Percentiles rank a stretch among this genome's conserved stretches.
These are phyloP conservation scores for Neurospora sp. DNA, from an alignment of 495 filamentous ascomycete genomes.

Conservation along the genomic window DNA sequence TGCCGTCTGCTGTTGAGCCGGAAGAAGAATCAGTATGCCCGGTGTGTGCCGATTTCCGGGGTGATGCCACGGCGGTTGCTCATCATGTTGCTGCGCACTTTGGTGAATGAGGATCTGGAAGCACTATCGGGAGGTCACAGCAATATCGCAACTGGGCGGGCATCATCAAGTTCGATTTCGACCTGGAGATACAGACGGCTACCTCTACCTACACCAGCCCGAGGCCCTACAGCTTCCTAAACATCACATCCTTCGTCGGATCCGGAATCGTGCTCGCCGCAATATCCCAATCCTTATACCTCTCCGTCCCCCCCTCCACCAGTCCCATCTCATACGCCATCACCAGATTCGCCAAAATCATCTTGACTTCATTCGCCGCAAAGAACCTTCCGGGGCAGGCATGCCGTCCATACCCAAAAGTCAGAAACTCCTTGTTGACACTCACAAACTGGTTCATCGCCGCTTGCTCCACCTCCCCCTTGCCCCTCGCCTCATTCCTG, in stretches of 20 bases:
- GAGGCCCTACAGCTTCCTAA: conserved; percentile 9
- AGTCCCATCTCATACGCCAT: conserved; percentile 45
- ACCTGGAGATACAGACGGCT: background rate
- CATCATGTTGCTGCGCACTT: conserved; percentile 52
- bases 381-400: conserved; percentile 55
- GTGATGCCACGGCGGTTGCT: conserved; percentile 47
- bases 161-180: background rate
- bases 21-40: conserved; percentile 38
- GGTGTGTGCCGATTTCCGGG: conserved; percentile 49
- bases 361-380: conserved; percentile 44
- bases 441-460: conserved; percentile 33
- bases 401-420: conserved; percentile 45
- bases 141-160: background rate
- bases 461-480: conserved; percentile 17
- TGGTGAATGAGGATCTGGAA: conserved; percentile 9
- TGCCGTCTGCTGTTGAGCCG: background rate
- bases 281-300: conserved; percentile 12
- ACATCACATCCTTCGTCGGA: conserved; percentile 18
- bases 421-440: conserved; percentile 26
- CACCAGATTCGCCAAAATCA: conserved; percentile 44
- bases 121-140: background rate
- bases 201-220: background rate
- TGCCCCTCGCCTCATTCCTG: conserved; percentile 24
- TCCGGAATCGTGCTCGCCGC: conserved; percentile 12
- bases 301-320: conserved; percentile 11